Conservation (phyloP, 116 monocot genomes). For the Trichopus zeylanicus region DNA sequence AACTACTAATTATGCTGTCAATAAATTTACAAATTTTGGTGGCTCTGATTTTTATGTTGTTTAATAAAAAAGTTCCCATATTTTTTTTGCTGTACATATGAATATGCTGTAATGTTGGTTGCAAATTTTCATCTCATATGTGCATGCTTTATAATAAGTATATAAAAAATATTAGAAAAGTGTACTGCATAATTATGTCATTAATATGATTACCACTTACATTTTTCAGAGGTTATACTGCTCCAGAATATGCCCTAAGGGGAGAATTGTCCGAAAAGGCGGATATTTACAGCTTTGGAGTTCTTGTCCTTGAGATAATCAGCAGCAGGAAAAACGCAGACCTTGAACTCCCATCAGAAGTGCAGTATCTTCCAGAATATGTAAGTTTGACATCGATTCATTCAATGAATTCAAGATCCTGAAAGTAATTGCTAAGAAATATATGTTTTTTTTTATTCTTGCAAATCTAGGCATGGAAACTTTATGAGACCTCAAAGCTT, state of each 20-base stretch:
- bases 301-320: constrained; percentile 46
- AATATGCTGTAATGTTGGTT: no score
- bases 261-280: constrained; percentile 55
- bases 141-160: background rate
- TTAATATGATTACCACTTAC: background rate
- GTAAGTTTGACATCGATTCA: constrained; percentile 7
- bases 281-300: constrained; percentile 59
- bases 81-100: no score
- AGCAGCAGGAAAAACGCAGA: constrained; percentile 42
- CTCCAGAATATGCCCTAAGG: constrained; percentile 56
- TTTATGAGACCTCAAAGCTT: constrained; percentile 32
- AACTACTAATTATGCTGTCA: background rate
- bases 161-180: background rate
- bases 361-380: constrained; percentile 63
- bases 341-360: constrained; percentile 26
- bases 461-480: constrained; percentile 38
- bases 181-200: background rate
- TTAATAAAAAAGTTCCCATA: no score
- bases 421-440: background rate
- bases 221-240: constrained; percentile 43
- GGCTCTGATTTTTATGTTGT: no score
- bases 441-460: background rate
- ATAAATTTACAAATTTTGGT: background rate
- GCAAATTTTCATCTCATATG: no score
- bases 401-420: background rate